A percentile compares a stretch with the other conserved stretches of the same genome.
These are phyloP conservation scores for Nakazawaea ambrosiae DNA, from an alignment of 805 yeast genomes.

Conservation along the genomic window DNA sequence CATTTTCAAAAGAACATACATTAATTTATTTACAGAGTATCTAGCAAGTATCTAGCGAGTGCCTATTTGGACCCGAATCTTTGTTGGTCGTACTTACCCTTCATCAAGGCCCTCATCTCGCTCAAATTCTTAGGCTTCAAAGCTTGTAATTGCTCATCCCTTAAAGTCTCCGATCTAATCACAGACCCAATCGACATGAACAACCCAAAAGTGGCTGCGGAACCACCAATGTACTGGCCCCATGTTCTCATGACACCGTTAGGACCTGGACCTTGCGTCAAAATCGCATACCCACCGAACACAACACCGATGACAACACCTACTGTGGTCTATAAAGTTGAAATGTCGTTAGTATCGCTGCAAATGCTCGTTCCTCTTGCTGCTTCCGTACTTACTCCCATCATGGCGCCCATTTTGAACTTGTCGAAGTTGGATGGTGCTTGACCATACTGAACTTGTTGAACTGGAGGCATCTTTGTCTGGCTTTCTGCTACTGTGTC, in stretches of 20 bases:
- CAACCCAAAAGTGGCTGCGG: constrained; percentile 94
- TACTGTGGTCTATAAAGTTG: constrained; percentile 59
- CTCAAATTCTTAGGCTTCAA: constrained; percentile 24
- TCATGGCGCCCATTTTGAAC: constrained; percentile 96
- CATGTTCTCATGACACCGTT: constrained; percentile 93
- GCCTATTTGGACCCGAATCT: constrained; percentile 11
- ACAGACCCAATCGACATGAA: constrained; percentile 96
- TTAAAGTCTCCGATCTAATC: constrained; percentile 63
- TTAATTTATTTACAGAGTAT: no score
- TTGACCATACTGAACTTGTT: constrained; percentile 52
- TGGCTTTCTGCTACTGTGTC: background rate
- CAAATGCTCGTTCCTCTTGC: no score
- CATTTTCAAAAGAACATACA: no score
- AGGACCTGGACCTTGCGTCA: constrained; percentile 97
- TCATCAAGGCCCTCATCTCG: constrained; percentile 32
- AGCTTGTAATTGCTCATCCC: constrained; percentile 16
- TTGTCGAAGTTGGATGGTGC: constrained; percentile 89
- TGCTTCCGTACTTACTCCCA: constrained; percentile 57
- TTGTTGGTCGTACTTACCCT: constrained; percentile 31
- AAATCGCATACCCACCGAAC: constrained; percentile 88
- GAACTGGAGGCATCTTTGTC: constrained; percentile 53
- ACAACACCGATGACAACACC: constrained; percentile 94
- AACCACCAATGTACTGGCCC: constrained; percentile 94
- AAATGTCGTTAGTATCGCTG: constrained; percentile 2
- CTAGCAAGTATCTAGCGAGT: background rate